Evolutionary conservation across 1,284 basidiomycete genomes (phyloP).

Genomic region (Lentinula novae-zelandiae): DNA sequence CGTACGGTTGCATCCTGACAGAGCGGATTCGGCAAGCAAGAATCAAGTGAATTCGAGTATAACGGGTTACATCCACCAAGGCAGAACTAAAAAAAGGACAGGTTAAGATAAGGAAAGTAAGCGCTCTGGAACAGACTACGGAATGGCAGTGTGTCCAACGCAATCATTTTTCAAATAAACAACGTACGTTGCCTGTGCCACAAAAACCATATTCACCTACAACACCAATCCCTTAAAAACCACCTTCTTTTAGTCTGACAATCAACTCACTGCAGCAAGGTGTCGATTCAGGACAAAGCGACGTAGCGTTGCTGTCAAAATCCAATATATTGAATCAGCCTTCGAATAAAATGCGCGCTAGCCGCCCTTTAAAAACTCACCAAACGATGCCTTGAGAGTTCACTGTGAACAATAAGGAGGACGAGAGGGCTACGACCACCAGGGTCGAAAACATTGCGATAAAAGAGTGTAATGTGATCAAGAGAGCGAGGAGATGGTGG

Average conservation of each 20-base stretch:
- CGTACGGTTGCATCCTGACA: slow-evolving; percentile 63
- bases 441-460: slow-evolving; percentile 15
- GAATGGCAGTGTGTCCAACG: background rate
- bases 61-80: slow-evolving; percentile 67
- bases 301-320: slow-evolving; percentile 34
- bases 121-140: background rate
- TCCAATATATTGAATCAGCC: background rate
- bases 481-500: slow-evolving; percentile 2
- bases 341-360: too few species aligned
- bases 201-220: slow-evolving; percentile 75
- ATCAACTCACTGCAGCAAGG: slow-evolving; percentile 52
- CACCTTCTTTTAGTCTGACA: background rate
- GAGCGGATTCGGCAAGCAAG: slow-evolving; percentile 70
- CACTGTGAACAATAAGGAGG: slow-evolving; percentile 4
- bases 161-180: too few species aligned
- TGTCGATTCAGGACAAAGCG: slow-evolving; percentile 37
- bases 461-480: slow-evolving; percentile 10
- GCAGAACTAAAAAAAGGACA: slow-evolving; percentile 42
- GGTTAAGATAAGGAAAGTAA: slow-evolving; percentile 12
- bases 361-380: background rate
- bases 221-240: background rate
- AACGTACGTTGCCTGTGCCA: slow-evolving; percentile 48
- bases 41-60: slow-evolving; percentile 54
- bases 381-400: slow-evolving; percentile 12
- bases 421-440: slow-evolving; percentile 14